Percentiles rank a stretch among this genome's conserved stretches.
phyloP scores from a whole-genome alignment of 306 rosid genomes.

The Comarum palustre region DNA sequence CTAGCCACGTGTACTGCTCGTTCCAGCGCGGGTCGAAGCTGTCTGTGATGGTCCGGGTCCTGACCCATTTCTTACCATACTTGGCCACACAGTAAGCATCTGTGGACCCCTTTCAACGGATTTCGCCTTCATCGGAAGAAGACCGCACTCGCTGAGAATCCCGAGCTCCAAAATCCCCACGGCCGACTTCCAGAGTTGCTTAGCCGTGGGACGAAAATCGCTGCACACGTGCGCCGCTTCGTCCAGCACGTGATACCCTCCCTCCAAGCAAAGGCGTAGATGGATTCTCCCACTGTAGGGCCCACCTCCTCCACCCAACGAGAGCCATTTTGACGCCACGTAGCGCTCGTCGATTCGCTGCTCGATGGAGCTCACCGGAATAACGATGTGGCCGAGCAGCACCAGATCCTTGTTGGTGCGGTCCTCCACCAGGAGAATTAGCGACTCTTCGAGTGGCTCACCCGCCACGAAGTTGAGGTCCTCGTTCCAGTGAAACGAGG shows the following conservation, averaged over 20 bases:
- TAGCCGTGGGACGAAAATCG: constrained; percentile 88
- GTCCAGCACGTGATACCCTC: constrained; percentile 96
- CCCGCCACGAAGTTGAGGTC: constrained; percentile 84
- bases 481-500: constrained; percentile 80
- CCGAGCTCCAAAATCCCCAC: constrained; percentile 85
- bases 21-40: constrained; percentile 64
- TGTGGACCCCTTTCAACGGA: constrained; percentile 43
- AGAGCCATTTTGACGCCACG: constrained; percentile 78
- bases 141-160: constrained; percentile 76
- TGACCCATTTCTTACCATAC: constrained; percentile 63
- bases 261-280: constrained; percentile 78
- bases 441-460: constrained; percentile 84
- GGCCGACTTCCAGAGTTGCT: constrained; percentile 83
- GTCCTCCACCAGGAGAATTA: constrained; percentile 66
- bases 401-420: constrained; percentile 58
- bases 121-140: constrained; percentile 61
- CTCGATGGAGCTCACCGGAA: constrained; percentile 62
- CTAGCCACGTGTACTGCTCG: constrained; percentile 71
- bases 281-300: constrained; percentile 73
- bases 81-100: constrained; percentile 63
- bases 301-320: constrained; percentile 39
- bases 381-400: constrained; percentile 54
- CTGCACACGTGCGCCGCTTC: constrained; percentile 99
- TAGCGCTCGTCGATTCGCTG: constrained; percentile 84
- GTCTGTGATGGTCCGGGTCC: constrained; percentile 50